Conservation (phyloP, 371 early-diverging fungal genomes). For the Apophysomyces elegans region DNA sequence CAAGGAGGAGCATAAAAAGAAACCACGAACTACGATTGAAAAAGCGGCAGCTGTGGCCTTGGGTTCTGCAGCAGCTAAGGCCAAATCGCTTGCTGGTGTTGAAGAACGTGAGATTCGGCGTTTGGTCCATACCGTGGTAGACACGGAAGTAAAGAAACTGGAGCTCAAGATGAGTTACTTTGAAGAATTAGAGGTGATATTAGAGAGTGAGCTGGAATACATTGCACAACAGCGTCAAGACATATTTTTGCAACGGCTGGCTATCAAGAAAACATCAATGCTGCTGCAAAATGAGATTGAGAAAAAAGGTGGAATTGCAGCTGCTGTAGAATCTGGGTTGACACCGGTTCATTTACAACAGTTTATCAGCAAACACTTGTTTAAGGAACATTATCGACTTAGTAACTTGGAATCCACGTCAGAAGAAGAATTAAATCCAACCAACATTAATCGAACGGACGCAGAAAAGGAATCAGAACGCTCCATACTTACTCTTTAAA, state of each 20-base stretch:
- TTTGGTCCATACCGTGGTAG: slow-evolving; percentile 80
- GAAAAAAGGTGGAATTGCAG: slow-evolving; percentile 36
- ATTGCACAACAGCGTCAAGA: slow-evolving; percentile 83
- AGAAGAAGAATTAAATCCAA: neutral
- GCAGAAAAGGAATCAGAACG: neutral
- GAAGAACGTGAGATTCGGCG: slow-evolving; percentile 85
- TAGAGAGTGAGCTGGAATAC: slow-evolving; percentile 85
- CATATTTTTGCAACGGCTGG: slow-evolving; percentile 79
- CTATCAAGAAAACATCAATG: slow-evolving; percentile 60
- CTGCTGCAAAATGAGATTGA: slow-evolving; percentile 56
- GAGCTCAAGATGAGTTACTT: slow-evolving; percentile 92
- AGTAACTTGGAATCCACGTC: neutral
- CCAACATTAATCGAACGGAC: neutral
- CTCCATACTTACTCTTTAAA: slow-evolving; percentile 7
- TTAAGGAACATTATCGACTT: slow-evolving; percentile 45
- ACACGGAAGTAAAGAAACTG: slow-evolving; percentile 84
- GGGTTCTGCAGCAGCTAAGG: slow-evolving; percentile 73
- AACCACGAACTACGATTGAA: slow-evolving; percentile 55
- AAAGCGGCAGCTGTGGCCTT: slow-evolving; percentile 69
- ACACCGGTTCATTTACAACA: slow-evolving; percentile 46
- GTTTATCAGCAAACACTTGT: slow-evolving; percentile 33
- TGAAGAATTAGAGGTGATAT: slow-evolving; percentile 84
- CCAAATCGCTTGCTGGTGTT: slow-evolving; percentile 64
- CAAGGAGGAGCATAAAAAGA: slow-evolving; percentile 26
- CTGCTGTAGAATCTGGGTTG: slow-evolving; percentile 45